A percentile compares a stretch with the other conserved stretches of the same genome.
These are phyloP conservation scores for Haplosporangium gracile DNA, from an alignment of 192 early-diverging fungal genomes.

Conservation along the genomic window DNA sequence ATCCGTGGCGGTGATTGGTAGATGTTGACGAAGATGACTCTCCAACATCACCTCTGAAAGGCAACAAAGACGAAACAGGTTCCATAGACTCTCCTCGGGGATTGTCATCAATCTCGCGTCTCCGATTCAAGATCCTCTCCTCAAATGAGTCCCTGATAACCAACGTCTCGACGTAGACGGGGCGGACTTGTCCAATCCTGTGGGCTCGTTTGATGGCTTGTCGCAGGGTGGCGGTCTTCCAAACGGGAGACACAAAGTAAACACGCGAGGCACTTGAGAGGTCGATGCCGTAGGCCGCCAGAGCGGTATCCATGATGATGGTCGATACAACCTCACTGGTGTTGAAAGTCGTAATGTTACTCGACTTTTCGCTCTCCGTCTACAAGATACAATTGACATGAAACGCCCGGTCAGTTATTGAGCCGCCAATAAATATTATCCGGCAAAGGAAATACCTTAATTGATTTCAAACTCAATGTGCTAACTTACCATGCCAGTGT, in stretches of 20 bases:
- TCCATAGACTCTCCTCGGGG: not conserved
- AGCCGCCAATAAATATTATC: not conserved
- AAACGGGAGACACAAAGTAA: conserved; percentile 81
- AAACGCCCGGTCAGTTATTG: too few relatives aligned
- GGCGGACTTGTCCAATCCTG: conserved; percentile 76
- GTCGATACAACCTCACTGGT: conserved; percentile 61
- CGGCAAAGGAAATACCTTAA: not conserved
- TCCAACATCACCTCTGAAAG: not conserved
- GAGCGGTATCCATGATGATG: conserved; percentile 66
- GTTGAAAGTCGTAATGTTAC: conserved; percentile 73
- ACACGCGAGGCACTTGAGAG: conserved; percentile 80
- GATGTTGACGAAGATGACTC: not conserved
- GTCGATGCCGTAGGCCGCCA: conserved; percentile 83
- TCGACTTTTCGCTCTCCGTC: conserved; percentile 57
- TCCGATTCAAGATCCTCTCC: conserved; percentile 61
- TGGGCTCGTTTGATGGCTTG: conserved; percentile 92
- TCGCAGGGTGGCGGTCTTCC: conserved; percentile 77
- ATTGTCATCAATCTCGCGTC: conserved; percentile 20
- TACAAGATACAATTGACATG: conserved; percentile 13
- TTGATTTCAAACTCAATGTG: too few relatives aligned
- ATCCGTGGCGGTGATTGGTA: not conserved
- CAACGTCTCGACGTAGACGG: conserved; percentile 72
- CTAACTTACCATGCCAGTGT: conserved; percentile 58
- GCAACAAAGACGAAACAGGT: not conserved
- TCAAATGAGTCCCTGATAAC: conserved; percentile 69